phyloP scores from a whole-genome alignment of 2,329 filamentous ascomycete genomes.

The Claviceps sp. region DNA sequence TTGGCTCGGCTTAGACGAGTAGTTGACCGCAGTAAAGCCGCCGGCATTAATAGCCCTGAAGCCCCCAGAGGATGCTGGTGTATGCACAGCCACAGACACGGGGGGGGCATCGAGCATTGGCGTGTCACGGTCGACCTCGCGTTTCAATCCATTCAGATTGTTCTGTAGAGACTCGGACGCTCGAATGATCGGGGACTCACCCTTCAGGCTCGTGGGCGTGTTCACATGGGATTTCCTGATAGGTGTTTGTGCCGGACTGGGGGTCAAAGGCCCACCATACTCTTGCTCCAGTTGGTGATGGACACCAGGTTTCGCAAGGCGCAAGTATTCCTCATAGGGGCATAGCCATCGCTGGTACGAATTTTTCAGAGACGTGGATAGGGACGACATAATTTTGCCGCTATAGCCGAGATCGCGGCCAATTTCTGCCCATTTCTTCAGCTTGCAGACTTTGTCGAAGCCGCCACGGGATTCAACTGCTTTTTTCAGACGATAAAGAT shows the following conservation, averaged over 20 bases:
- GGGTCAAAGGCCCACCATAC: slow-evolving; percentile 83
- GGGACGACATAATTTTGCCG: slow-evolving; percentile 97
- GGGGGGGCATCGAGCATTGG: slow-evolving; percentile 33
- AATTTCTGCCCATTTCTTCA: slow-evolving; percentile 98
- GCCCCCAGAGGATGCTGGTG: slow-evolving; percentile 19
- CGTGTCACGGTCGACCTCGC: slow-evolving; percentile 33
- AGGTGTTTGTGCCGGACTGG: slow-evolving; percentile 54
- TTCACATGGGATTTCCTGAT: slow-evolving; percentile 51
- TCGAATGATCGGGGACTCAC: slow-evolving; percentile 53
- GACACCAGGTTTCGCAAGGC: slow-evolving; percentile 85
- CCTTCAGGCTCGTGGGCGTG: slow-evolving; percentile 43
- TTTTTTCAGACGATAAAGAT: slow-evolving; percentile 92
- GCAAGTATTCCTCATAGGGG: slow-evolving; percentile 90
- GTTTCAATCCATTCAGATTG: slow-evolving; percentile 31
- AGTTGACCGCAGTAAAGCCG: slow-evolving; percentile 64
- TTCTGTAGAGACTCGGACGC: slow-evolving; percentile 40
- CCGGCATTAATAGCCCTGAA: slow-evolving; percentile 29
- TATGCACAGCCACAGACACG: slow-evolving; percentile 17
- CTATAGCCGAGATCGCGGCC: slow-evolving; percentile 93
- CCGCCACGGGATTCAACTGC: slow-evolving; percentile 89
- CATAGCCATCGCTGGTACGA: slow-evolving; percentile 95
- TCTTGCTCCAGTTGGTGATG: slow-evolving; percentile 90
- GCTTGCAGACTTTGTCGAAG: slow-evolving; percentile 92
- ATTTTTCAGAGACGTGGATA: slow-evolving; percentile 96
- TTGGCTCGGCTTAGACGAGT: slow-evolving; percentile 56